Base-by-base conservation (phyloP, 768 basidiomycete genomes). In the Phanerochaete sordida region DNA sequence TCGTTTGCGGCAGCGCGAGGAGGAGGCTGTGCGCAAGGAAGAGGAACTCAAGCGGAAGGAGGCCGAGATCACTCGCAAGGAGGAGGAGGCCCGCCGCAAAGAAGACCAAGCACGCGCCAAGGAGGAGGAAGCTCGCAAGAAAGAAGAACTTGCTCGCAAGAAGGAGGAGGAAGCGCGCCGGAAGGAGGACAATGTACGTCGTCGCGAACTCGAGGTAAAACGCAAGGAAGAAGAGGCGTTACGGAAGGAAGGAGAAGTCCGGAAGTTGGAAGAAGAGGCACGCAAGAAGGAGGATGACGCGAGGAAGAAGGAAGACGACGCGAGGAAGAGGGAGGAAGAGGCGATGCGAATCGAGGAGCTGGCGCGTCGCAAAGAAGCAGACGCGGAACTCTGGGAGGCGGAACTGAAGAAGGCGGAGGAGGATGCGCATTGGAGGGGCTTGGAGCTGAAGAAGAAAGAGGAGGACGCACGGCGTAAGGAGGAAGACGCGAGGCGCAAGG, bases 241-340 rank as follows among this genome's bases (percentile, higher is more conserved):
- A 63, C 57, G 65, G 69, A 66, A 58, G 67, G 60, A 62, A 26
- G 60, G 62, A 50, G 61, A 68, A 44, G 46, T 49, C 13, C 57
- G 56, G 37, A 57, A 54, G 58, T 69, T 57, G 54, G 69, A 68
- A 59, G 66, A 65, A 28, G 61, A 66, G 16, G 65, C 63, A 6
- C 64, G 58, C 58, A 56, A 53, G 59, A 68, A 45, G 64, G 68
- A 64, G 57, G 64, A 70, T 27, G 68, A 69, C 35, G 72, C 72
- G 28, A 68, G 70, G 33, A 69, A 69, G 33, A 69, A 72, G 49
- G 73, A 73, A 43, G 75, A 76, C 15, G 69, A 71, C 39, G 68
- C 70, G 28, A 71, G 70, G 66, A 50, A 66, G 68, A 64, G 54
- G 27, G 77, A 76, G 48, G 70, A 65, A n/a, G 73, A 72, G 65